These are phyloP conservation scores for Suhomyces coccinellae DNA, from an alignment of 1,139 yeast genomes.

Conservation along the genomic window DNA sequence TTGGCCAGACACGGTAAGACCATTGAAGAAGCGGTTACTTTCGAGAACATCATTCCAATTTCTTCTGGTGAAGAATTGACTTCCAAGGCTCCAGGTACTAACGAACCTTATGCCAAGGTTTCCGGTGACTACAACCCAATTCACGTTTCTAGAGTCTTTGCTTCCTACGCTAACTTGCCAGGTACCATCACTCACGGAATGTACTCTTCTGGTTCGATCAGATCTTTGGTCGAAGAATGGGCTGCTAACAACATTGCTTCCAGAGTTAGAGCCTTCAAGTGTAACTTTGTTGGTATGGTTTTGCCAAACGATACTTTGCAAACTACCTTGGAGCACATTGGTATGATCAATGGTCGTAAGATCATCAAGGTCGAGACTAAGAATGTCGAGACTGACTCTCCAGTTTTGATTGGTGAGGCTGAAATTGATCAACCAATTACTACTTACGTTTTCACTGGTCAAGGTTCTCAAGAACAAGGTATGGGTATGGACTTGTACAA, in stretches of 20 bases:
- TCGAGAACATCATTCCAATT: slow-evolving; percentile 89
- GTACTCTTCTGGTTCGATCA: slow-evolving; percentile 95
- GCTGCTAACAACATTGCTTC: slow-evolving; percentile 97
- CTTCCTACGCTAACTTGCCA: slow-evolving; percentile 88
- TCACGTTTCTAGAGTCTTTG: slow-evolving; percentile 94
- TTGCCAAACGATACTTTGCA: slow-evolving; percentile 89
- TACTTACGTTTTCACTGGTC: slow-evolving; percentile 97
- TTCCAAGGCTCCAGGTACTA: slow-evolving; percentile 78
- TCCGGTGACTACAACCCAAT: slow-evolving; percentile 99
- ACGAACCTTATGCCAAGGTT: slow-evolving; percentile 94
- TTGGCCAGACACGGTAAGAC: slow-evolving; percentile 88
- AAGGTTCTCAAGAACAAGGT: slow-evolving; percentile 99
- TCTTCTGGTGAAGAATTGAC: slow-evolving; percentile 73
- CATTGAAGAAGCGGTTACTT: slow-evolving; percentile 88
- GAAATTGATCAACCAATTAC: slow-evolving; percentile 98
- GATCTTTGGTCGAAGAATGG: slow-evolving; percentile 95
- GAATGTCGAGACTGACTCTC: slow-evolving; percentile 73
- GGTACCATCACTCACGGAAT: slow-evolving; percentile 99
- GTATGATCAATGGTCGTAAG: slow-evolving; percentile 99
- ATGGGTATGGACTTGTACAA: slow-evolving; percentile 99
- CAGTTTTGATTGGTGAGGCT: slow-evolving; percentile 91
- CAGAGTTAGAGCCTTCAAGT: slow-evolving; percentile 92
- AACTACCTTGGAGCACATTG: slow-evolving; percentile 90
- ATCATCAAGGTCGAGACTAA: slow-evolving; percentile 88
- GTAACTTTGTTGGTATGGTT: slow-evolving; percentile 94